These are phyloP conservation scores for Phytomonas serpens DNA, from an alignment of 208 protist genomes.

Conservation along the genomic window DNA sequence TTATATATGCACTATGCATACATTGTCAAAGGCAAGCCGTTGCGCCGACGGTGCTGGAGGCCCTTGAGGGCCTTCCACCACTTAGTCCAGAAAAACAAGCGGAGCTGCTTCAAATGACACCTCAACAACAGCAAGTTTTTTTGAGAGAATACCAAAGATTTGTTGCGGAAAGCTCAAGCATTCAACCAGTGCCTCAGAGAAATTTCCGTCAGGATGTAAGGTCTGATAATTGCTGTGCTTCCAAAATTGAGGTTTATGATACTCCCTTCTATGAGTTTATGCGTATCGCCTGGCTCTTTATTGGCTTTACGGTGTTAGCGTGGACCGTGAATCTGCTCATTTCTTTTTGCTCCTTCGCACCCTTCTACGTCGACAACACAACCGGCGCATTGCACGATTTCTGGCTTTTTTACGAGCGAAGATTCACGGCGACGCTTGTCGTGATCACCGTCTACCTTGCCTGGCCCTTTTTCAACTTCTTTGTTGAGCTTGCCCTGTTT, in stretches of 20 bases:
- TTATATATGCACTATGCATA: conserved; percentile 52
- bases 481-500: conserved; percentile 52
- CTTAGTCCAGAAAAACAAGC: conserved; percentile 29
- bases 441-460: conserved; percentile 64
- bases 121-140: conserved; percentile 40
- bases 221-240: neutral
- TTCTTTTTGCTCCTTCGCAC: conserved; percentile 52
- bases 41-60: neutral
- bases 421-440: conserved; percentile 41
- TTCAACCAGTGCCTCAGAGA: neutral
- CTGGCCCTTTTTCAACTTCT: conserved; percentile 63
- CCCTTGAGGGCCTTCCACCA: conserved; percentile 9
- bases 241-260: conserved; percentile 62
- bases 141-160: conserved; percentile 28
- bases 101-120: conserved; percentile 36
- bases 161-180: neutral
- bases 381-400: conserved; percentile 47
- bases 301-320: conserved; percentile 49
- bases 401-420: conserved; percentile 33
- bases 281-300: conserved; percentile 68
- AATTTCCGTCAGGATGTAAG: neutral
- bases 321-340: conserved; percentile 49
- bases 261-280: conserved; percentile 81
- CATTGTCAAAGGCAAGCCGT: conserved; percentile 8
- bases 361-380: conserved; percentile 40